phyloP scores from a whole-genome alignment of 176 grass and related monocot species.

The Eleusine coracana region DNA sequence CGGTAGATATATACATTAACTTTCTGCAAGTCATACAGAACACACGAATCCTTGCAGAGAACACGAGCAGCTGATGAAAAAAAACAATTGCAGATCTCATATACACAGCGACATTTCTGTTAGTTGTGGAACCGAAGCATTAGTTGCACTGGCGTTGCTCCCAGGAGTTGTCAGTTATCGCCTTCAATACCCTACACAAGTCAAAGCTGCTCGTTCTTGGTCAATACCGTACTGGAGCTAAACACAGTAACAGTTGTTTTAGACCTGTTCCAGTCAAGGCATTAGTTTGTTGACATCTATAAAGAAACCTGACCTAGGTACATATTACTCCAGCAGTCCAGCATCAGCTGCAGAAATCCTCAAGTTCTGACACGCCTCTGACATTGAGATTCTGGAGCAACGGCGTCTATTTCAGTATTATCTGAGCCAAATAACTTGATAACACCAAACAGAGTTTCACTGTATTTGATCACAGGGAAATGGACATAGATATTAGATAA shows the following conservation, averaged over 20 bases:
- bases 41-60: too few relatives aligned
- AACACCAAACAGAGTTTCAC: too few relatives aligned
- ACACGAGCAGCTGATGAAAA: too few relatives aligned
- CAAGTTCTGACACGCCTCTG: neutral
- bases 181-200: conserved; percentile 21
- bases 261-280: conserved; percentile 40
- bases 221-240: conserved; percentile 34
- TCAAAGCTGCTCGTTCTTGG: neutral
- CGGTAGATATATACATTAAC: too few relatives aligned
- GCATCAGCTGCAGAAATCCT: neutral
- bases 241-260: conserved; percentile 29
- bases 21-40: too few relatives aligned
- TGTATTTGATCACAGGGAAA: neutral
- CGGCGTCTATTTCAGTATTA: neutral
- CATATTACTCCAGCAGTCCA: neutral
- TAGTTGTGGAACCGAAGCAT: neutral
- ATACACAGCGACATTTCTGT: too few relatives aligned
- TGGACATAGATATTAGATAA: neutral
- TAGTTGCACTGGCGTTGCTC: conserved; percentile 18
- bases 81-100: too few relatives aligned
- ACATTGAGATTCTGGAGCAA: neutral
- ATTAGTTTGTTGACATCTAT: neutral
- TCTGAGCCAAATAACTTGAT: neutral
- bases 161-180: conserved; percentile 34
- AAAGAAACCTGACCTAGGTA: neutral